Conservation (phyloP, 331 rosid genomes). For the Pyracantha coccinea region DNA sequence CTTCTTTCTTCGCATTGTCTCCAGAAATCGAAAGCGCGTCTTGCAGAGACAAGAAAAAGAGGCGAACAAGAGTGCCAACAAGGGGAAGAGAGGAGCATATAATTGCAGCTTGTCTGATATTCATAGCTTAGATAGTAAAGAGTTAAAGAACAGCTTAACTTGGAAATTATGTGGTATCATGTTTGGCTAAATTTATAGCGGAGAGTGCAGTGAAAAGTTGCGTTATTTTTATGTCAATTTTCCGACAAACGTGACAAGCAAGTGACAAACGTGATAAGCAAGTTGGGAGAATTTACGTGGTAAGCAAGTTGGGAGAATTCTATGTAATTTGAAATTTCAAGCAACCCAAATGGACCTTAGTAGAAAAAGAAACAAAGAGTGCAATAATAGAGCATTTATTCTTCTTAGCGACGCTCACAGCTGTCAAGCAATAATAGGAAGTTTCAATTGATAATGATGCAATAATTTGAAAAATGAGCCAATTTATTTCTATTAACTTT, state of each 20-base stretch:
- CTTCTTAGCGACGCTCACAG: background rate
- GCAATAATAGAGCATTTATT: background rate
- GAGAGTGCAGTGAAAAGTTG: background rate
- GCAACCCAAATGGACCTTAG: too few species aligned
- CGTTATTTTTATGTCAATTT: too few species aligned
- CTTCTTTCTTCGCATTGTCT: background rate
- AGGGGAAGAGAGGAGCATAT: slow-evolving; percentile 29
- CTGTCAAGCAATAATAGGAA: background rate
- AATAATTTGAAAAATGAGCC: too few species aligned
- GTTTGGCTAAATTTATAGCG: background rate
- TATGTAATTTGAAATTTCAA: too few species aligned
- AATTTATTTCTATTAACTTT: too few species aligned
- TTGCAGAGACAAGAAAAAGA: slow-evolving; percentile 22
- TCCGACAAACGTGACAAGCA: too few species aligned
- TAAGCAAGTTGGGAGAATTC: too few species aligned
- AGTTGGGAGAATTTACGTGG: too few species aligned
- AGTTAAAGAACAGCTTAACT: too few species aligned
- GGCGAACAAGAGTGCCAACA: slow-evolving; percentile 19
- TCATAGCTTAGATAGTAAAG: slow-evolving; percentile 16
- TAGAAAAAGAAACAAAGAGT: background rate
- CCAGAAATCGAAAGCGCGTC: background rate
- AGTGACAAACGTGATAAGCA: too few species aligned
- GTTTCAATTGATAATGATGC: background rate
- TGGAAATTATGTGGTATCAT: too few species aligned
- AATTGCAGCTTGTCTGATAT: slow-evolving; percentile 17